phyloP scores from a whole-genome alignment of 2,329 filamentous ascomycete genomes.

The Phialophora expanda region DNA sequence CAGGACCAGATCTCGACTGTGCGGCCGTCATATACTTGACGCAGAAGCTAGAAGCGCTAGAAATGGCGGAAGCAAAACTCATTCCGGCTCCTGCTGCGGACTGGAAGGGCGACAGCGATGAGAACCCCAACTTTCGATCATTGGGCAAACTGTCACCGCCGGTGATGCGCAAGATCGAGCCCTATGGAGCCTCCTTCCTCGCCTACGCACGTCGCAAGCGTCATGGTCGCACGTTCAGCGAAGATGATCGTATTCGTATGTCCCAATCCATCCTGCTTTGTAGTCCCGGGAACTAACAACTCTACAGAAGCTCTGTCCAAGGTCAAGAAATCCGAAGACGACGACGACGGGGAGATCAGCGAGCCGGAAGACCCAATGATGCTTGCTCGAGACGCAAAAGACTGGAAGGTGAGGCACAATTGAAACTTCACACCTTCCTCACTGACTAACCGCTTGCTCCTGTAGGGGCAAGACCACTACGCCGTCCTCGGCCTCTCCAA shows the following conservation, averaged over 20 bases:
- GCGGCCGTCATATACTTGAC: background rate
- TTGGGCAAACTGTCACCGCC: slow-evolving; percentile 76
- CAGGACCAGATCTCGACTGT: background rate
- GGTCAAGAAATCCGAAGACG: slow-evolving; percentile 93
- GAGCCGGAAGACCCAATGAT: slow-evolving; percentile 92
- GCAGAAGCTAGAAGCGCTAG: background rate
- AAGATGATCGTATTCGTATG: slow-evolving; percentile 87
- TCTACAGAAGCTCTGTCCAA: slow-evolving; percentile 76
- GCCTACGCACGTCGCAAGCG: slow-evolving; percentile 76
- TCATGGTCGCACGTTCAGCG: slow-evolving; percentile 96
- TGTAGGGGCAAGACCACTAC: slow-evolving; percentile 92
- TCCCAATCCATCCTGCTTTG: background rate
- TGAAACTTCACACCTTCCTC: background rate
- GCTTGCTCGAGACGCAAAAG: slow-evolving; percentile 92
- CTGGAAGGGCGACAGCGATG: slow-evolving; percentile 81
- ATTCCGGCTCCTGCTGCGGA: slow-evolving; percentile 71
- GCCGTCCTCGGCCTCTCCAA: slow-evolving; percentile 91
- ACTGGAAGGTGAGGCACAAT: slow-evolving; percentile 82
- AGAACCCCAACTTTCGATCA: slow-evolving; percentile 72
- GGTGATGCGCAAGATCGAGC: slow-evolving; percentile 87
- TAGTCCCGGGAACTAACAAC: background rate
- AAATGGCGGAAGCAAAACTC: slow-evolving; percentile 29
- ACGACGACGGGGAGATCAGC: slow-evolving; percentile 87
- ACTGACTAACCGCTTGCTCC: background rate
- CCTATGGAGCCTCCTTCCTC: slow-evolving; percentile 93